Base-by-base conservation (phyloP, 805 yeast species). In the Saccharomycopsis lassenensis region DNA sequence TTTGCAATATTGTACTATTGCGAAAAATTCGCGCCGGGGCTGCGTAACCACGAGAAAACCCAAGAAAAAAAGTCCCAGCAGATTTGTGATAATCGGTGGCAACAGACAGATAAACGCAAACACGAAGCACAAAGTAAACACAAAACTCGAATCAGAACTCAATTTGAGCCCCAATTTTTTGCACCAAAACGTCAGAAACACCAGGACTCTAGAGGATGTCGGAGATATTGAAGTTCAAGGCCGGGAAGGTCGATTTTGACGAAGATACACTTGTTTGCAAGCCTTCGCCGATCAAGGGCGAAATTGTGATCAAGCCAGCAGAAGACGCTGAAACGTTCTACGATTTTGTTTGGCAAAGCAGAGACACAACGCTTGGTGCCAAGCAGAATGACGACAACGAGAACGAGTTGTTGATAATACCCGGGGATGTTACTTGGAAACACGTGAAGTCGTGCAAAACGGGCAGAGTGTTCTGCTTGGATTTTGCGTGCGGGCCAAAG, bases 351-450 rank as follows among this genome's bases (percentile, higher is more conserved):
- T 84, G 94, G 94, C 58, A 66, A 26, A 83, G 93, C 22, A 71
- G 80, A 39, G 72, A 68, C 21, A 62, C 56, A 29, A 55, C 62
- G 4, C 62, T 64, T 5, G 55, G 61, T 14, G 61, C 49, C 21
- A 24, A 17, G 8, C 22, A 8, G 4, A 10, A 15, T 2, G 30
- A 24, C 5, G n/a, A 21, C 16, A 73, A 67, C 39, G 63, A 62
- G 30, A 80, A 74, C 37, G 86, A 77, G 45, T 63, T 82, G 40
- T 62, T 83, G 46, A 70, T 84, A 29, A 75, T 84, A 47, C 91
- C 93, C 0, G 94, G 93, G 1, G 95, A 85, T 50, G 89, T 81
- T 35, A 71, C 77, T 29, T 82, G 86, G 74, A 69, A 70, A 44
- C 81, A 71, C 37, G 72, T 82, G 29, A 56, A 64, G 34, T 71